Conservation (phyloP, 164 flowering plant species). For the Magnolia changhungtana region DNA sequence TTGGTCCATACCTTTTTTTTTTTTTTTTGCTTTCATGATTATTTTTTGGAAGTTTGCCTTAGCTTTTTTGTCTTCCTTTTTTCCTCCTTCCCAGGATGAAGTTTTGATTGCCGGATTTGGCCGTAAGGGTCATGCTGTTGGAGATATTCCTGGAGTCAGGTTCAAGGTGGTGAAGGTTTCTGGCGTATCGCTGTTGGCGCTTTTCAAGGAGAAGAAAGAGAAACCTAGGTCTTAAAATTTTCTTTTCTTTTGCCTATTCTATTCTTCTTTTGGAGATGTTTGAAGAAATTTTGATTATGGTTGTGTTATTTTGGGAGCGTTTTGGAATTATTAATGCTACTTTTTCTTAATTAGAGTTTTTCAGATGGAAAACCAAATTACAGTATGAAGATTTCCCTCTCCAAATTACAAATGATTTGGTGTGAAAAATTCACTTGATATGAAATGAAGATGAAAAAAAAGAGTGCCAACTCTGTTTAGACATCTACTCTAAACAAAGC, state of each 20-base stretch:
- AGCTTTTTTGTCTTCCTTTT: background rate
- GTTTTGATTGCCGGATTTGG: slow-evolving; percentile 68
- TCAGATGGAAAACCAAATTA: no score
- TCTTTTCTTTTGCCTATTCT: background rate
- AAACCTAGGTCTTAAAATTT: slow-evolving; percentile 50
- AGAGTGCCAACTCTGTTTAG: no score
- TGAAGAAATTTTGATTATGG: background rate
- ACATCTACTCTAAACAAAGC: no score
- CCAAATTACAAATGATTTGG: no score
- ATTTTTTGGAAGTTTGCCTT: background rate
- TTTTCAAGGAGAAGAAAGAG: slow-evolving; percentile 68
- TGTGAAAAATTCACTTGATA: no score
- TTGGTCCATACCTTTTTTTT: background rate
- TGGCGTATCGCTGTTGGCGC: slow-evolving; percentile 61
- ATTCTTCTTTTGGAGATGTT: background rate
- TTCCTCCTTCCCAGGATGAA: slow-evolving; percentile 37
- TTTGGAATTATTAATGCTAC: no score
- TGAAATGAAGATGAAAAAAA: no score
- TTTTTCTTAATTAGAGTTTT: no score
- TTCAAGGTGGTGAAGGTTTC: slow-evolving; percentile 74
- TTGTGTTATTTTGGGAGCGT: background rate
- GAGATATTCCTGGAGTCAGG: slow-evolving; percentile 66
- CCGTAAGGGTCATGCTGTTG: slow-evolving; percentile 65
- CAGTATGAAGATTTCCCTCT: no score
- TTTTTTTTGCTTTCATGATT: background rate